Evolutionary conservation across 306 rosid genomes (phyloP).

Genomic region (Glycine latifolia): DNA sequence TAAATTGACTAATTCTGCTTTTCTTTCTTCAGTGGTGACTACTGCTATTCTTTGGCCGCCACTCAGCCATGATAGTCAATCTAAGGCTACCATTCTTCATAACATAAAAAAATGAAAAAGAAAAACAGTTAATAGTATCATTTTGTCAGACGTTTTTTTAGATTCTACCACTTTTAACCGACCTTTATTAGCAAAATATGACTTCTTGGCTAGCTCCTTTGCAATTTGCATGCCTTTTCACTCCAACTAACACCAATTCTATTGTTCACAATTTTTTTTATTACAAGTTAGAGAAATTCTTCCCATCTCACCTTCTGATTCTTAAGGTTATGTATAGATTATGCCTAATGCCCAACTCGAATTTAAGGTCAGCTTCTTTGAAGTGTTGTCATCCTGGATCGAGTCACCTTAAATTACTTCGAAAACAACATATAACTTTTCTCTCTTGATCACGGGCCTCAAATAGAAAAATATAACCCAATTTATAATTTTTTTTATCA

Average conservation of each 20-base stretch:
- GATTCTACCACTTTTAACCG: slow-evolving; percentile 7
- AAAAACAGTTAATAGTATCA: not conserved
- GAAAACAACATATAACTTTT: no score
- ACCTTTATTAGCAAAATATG: slow-evolving; percentile 2
- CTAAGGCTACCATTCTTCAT: slow-evolving; percentile 10
- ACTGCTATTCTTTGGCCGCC: slow-evolving; percentile 35
- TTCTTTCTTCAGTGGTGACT: slow-evolving; percentile 23
- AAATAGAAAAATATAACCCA: no score
- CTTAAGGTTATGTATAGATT: no score
- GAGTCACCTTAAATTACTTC: no score
- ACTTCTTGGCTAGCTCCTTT: not conserved
- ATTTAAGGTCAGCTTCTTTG: no score
- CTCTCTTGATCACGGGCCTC: no score
- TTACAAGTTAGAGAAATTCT: not conserved
- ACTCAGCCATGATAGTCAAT: slow-evolving; percentile 28
- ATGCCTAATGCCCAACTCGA: no score
- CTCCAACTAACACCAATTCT: not conserved
- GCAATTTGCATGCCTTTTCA: not conserved
- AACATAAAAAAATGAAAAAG: not conserved
- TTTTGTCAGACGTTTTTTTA: not conserved
- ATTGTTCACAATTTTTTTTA: not conserved
- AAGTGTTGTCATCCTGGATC: no score
- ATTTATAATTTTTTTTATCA: no score
- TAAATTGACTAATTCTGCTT: not conserved
- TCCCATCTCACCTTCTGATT: not conserved